A percentile compares a stretch with the other conserved stretches of the same genome.
Evolutionary conservation across 2,329 filamentous ascomycete genomes (phyloP).

Genomic region (Venturia pyrina): DNA sequence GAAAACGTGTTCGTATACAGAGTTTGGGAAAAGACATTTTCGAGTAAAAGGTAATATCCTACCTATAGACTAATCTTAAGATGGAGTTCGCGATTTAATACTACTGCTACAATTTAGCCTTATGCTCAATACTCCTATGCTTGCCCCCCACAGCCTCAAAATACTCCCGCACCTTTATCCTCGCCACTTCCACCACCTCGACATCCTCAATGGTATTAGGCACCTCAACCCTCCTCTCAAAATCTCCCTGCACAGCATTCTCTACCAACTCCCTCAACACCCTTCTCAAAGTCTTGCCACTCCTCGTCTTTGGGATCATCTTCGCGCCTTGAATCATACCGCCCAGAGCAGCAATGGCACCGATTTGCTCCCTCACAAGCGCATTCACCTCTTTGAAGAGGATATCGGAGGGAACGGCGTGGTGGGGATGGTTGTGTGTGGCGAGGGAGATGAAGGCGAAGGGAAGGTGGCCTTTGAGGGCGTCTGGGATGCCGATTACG

Average conservation of each 20-base stretch:
- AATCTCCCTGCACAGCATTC: conserved; percentile 65
- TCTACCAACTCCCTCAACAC: conserved; percentile 78
- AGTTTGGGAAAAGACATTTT: too few relatives aligned
- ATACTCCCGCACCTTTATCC: conserved; percentile 62
- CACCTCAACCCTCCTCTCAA: conserved; percentile 60
- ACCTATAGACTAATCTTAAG: too few relatives aligned
- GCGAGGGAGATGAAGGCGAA: conserved; percentile 75
- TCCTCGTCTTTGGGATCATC: conserved; percentile 86
- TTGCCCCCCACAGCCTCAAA: conserved; percentile 44
- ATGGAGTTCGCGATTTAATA: too few relatives aligned
- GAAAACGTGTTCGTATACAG: too few relatives aligned
- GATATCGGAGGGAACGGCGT: conserved; percentile 38
- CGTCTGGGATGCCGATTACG: conserved; percentile 76
- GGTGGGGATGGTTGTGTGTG: conserved; percentile 40
- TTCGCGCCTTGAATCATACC: conserved; percentile 76
- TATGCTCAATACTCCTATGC: conserved; percentile 28
- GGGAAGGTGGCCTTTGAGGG: conserved; percentile 80
- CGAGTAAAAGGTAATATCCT: too few relatives aligned
- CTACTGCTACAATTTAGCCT: conserved; percentile 23
- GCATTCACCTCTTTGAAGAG: conserved; percentile 57
- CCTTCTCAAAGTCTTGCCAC: conserved; percentile 80
- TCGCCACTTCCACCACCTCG: conserved; percentile 63
- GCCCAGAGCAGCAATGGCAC: conserved; percentile 74
- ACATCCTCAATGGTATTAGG: conserved; percentile 81
- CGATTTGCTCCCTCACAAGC: conserved; percentile 69